Conservation (phyloP, 176 grass and related monocot species). For the Dactylis glomerata region DNA sequence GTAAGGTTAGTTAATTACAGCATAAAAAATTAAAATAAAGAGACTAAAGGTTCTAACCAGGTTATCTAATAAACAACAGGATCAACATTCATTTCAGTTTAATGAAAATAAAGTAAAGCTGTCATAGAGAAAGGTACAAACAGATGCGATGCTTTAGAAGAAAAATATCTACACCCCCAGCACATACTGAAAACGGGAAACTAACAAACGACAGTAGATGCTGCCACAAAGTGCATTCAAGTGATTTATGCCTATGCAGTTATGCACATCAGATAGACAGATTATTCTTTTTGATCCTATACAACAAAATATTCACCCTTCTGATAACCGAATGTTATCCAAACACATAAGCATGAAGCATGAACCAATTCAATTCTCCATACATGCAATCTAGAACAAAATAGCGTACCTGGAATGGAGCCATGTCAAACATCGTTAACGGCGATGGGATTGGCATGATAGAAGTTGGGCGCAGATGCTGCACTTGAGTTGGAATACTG, state of each 20-base stretch:
- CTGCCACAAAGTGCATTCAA: not conserved
- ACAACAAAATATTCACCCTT: conserved; percentile 8
- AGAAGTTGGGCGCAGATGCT: conserved; percentile 66
- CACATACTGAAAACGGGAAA: not conserved
- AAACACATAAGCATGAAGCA: not conserved
- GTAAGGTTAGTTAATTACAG: conserved; percentile 25
- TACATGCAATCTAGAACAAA: conserved; percentile 9
- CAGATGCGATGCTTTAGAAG: not conserved
- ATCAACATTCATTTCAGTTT: not conserved
- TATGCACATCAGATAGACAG: not conserved
- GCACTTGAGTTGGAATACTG: conserved; percentile 58
- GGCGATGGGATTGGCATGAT: conserved; percentile 81
- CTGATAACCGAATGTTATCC: conserved; percentile 9
- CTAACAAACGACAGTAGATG: not conserved
- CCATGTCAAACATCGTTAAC: conserved; percentile 92
- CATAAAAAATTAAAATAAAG: not conserved
- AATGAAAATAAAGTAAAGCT: not conserved
- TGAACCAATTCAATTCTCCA: conserved; percentile 11
- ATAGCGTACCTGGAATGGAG: conserved; percentile 81
- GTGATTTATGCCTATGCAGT: not conserved
- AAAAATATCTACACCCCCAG: not conserved
- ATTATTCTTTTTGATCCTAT: not conserved
- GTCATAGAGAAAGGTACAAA: not conserved
- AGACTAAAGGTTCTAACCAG: not conserved
- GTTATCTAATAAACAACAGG: conserved; percentile 12